Conservation (phyloP, 1,284 basidiomycete species). For the Ganoderma resinaceum region DNA sequence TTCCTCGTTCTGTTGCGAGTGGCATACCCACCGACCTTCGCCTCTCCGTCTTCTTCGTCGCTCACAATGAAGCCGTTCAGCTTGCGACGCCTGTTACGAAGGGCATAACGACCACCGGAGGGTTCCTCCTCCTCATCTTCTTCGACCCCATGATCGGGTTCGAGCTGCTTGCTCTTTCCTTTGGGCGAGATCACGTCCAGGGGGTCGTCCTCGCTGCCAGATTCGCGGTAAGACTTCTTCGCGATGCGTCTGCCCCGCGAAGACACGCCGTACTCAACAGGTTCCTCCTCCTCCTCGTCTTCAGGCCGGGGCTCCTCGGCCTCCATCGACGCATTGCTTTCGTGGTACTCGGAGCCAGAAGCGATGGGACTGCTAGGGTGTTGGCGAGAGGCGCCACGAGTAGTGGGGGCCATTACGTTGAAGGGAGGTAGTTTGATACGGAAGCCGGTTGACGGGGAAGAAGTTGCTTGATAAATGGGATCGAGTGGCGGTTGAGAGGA, state of each 20-base stretch:
- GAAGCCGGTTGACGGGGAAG: slow-evolving; percentile 23
- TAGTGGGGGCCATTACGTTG: slow-evolving; percentile 37
- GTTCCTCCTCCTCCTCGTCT: slow-evolving; percentile 36
- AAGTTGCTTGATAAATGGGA: slow-evolving; percentile 4
- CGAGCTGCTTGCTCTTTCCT: slow-evolving; percentile 44
- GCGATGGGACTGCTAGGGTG: slow-evolving; percentile 37
- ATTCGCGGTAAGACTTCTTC: slow-evolving; percentile 59
- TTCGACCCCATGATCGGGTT: slow-evolving; percentile 38
- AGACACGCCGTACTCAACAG: slow-evolving; percentile 41
- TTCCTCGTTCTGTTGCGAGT: slow-evolving; percentile 48
- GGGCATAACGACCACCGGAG: slow-evolving; percentile 26
- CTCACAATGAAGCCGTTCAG: slow-evolving; percentile 49
- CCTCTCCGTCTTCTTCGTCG: slow-evolving; percentile 56
- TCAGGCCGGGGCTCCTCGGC: slow-evolving; percentile 36
- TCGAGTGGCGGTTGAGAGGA: slow-evolving; percentile 12
- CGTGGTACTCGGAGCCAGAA: slow-evolving; percentile 75
- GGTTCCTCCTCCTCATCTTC: slow-evolving; percentile 32
- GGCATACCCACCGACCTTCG: slow-evolving; percentile 37
- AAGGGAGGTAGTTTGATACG: slow-evolving; percentile 36
- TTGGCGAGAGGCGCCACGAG: slow-evolving; percentile 34
- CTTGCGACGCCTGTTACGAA: slow-evolving; percentile 28
- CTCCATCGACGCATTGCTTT: slow-evolving; percentile 58
- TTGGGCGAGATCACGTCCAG: slow-evolving; percentile 26
- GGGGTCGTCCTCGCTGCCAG: slow-evolving; percentile 51
- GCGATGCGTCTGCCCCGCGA: slow-evolving; percentile 54